Base-by-base conservation (phyloP, 768 basidiomycete genomes). In the Phaeolepiota aurea region DNA sequence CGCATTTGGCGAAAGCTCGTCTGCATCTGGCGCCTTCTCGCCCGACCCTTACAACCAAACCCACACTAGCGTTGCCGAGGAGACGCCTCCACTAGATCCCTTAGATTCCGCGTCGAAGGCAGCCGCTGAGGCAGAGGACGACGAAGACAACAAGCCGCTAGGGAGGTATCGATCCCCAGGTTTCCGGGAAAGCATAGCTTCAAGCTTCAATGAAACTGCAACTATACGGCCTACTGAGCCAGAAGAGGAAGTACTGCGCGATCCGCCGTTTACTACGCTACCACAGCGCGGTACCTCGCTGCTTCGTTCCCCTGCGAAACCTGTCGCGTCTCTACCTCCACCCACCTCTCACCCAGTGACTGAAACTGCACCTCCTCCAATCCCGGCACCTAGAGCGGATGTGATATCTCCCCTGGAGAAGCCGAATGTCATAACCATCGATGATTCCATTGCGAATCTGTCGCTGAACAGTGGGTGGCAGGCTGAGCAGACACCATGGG, bases 391-490 rank as follows among this genome's bases (percentile, higher is more conserved):
- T 3, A 47, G 50, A 7, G 39, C 51, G n/a, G 54, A 53, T 25
- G 52, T 65, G 32, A 47, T 61, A 10, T 64, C 68, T 2, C 68
- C 68, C 13, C 48, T 68, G 46, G 66, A 63, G n/a, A 44, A 48
- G 11, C 40, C 54, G 9, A 43, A 50, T 3, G 45, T 50, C 11
- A 41, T 44, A 32, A 43, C 50, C 10, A 37, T 65, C 23, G 63
- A 64, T 12, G 56, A 52, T 19, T 63, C 69, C 1, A 50, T 69
- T 39, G 56, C 62, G 4, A 62, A 59, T 4, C 52, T 71, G 12
- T 63, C 66, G 0, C 46, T 69, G 7, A 65, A 64, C 16, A 61
- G 62, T 14, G 48, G 74, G 37, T 85, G 82, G 81, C 75, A 78
- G 46, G 58, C 63, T 16, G 65, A 70, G 18, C 64, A 68, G 38